Percentiles rank a stretch among this genome's conserved stretches.
Evolutionary conservation across 169 alveolate genomes (phyloP).

Genomic region (Plasmodium coatneyi): DNA sequence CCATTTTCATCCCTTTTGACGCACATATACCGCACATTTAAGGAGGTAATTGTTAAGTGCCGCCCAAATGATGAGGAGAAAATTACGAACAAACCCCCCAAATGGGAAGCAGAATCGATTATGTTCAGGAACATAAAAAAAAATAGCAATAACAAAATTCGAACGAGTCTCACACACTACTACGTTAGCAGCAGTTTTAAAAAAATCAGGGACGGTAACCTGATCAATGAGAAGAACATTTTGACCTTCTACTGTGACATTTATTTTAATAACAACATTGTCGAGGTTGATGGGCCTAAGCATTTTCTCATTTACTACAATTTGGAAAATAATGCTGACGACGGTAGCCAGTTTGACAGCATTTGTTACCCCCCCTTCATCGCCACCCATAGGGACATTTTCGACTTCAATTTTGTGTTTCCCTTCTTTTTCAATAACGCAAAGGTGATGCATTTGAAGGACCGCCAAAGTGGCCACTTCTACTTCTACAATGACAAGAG

Average conservation of each 20-base stretch:
- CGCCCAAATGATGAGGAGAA: not conserved
- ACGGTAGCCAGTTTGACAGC: not conserved
- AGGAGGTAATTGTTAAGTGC: not conserved
- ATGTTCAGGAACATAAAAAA: slow-evolving; percentile 50
- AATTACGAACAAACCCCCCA: not conserved
- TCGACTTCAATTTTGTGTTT: slow-evolving; percentile 33
- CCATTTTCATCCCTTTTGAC: slow-evolving; percentile 28
- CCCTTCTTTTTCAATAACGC: slow-evolving; percentile 59
- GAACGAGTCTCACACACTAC: slow-evolving; percentile 73
- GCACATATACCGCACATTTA: slow-evolving; percentile 4
- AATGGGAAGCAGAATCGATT: slow-evolving; percentile 19
- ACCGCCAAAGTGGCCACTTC: not conserved
- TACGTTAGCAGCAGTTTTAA: slow-evolving; percentile 66
- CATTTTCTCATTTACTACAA: slow-evolving; percentile 59
- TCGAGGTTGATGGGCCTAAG: slow-evolving; percentile 75
- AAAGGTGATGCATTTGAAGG: not conserved
- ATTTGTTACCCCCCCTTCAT: slow-evolving; percentile 24
- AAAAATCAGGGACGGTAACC: slow-evolving; percentile 14
- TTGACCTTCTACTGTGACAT: slow-evolving; percentile 73
- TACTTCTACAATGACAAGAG: slow-evolving; percentile 64
- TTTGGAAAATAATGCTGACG: not conserved
- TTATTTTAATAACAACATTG: slow-evolving; percentile 64
- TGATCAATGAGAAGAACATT: slow-evolving; percentile 68
- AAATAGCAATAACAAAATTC: slow-evolving; percentile 69
- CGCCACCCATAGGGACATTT: slow-evolving; percentile 33